Evolutionary conservation across 306 rosid genomes (phyloP), one percentile per base, ranked within the genome.

Genomic region (Neltuma alba): DNA sequence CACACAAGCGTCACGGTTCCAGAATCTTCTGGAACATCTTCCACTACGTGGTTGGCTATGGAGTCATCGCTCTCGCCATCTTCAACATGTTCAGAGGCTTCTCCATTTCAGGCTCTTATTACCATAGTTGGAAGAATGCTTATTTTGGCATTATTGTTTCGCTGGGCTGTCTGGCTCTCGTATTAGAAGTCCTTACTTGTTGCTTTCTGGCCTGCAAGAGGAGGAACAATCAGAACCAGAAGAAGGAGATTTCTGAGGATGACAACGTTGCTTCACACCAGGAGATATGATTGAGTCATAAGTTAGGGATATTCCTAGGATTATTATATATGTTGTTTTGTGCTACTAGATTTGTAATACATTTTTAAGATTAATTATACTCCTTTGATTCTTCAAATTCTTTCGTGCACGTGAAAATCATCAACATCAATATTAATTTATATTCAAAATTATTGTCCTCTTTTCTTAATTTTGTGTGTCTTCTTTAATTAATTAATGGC

Each of bases 21-120:
- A 79, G 74, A 77, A 58, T 64, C 30, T 40, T 34, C 11, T 85
- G 78, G 85, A 78, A 78, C 5, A n/a, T 68, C 9, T 85, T 77
- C 34, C 85, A 76, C 10, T 72, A 76, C 0, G 0, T 67, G 2
- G 9, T 76, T 7, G 82, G 87, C 2, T 80, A 72, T 61, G 9
- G 64, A 28, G 61, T 73, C 1, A 40, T 84, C 31, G 74, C 0
- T n/a, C 28, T 84, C 0, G 16, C 76, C 7, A 45, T 62, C 25
- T 37, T 40, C 23, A 70, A 44, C 7, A 72, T 79, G 7, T 70
- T 70, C 34, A 76, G 60, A 72, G 87, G 84, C 9, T 80, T 84
- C 41, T 80, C 69, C 11, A 42, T 84, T 0, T 38, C 77, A 1
- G 34, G 60, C 0, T 61, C 27, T 12, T 2, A 27, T 12, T 2